These are phyloP conservation scores for Corylus americana DNA, from an alignment of 306 rosid genomes.

Conservation along the genomic window DNA sequence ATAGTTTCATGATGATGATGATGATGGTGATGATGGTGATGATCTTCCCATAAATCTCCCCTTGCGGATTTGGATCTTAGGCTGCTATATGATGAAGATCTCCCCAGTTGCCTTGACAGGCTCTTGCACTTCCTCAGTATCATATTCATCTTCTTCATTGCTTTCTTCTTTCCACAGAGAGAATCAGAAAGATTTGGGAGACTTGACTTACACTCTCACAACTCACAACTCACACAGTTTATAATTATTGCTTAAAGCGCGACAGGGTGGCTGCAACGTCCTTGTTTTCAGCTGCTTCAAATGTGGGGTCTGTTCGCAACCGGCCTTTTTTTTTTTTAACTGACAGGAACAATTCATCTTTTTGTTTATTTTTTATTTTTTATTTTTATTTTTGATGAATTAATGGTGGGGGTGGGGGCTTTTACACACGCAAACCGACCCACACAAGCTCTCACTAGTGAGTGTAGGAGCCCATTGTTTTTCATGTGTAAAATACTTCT, in stretches of 20 bases:
- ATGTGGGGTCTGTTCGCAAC: conserved; percentile 68
- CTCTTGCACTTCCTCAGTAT: conserved; percentile 86
- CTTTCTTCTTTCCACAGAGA: background rate
- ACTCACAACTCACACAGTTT: background rate
- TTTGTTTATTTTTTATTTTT: background rate
- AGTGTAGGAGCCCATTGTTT: conserved; percentile 28
- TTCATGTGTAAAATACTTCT: background rate
- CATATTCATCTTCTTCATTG: conserved; percentile 71
- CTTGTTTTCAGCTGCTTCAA: conserved; percentile 61
- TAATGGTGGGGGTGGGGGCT: background rate
- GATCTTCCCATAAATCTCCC: conserved; percentile 40
- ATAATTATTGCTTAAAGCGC: conserved; percentile 27
- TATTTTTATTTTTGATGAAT: background rate
- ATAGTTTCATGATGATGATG: conserved; percentile 36
- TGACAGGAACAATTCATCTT: conserved; percentile 58
- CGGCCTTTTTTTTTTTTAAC: conserved; percentile 29
- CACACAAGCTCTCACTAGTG: conserved; percentile 20
- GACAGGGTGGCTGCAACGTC: conserved; percentile 54
- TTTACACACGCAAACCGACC: conserved; percentile 14
- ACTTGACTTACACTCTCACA: conserved; percentile 58
- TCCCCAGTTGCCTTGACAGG: conserved; percentile 69
- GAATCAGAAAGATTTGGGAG: conserved; percentile 27
- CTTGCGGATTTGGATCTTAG: conserved; percentile 70
- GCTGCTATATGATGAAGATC: conserved; percentile 77
- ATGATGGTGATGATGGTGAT: no score